Base-by-base conservation (phyloP, 345 rosid species). In the Acer campestre region DNA sequence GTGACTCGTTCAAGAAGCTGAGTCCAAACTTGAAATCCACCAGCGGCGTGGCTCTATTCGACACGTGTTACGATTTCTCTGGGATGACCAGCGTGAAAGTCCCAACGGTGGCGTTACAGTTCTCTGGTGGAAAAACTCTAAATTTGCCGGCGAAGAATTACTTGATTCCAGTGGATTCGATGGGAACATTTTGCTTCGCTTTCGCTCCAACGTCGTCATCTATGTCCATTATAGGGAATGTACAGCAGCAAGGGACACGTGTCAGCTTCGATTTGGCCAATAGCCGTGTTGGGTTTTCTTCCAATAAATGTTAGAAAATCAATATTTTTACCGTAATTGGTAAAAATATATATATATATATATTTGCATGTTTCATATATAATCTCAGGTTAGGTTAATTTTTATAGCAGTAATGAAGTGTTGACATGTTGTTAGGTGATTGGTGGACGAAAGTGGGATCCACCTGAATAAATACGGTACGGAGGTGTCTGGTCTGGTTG, bases 241-340 rank as follows among this genome's bases (percentile, higher is more conserved):
- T 96, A 53, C 99, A 96, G 88, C 98, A 93, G 80, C 97, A 94
- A 80, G 94, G 97, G 81, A 92, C 88, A 83, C 98, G 99, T 74
- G 93, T 96, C 82, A 84, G 86, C 81, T 96, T 80, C 71, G 97
- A 96, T 80, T 78, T 96, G 61, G 89, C 90, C 8, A 91, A 87
- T 23, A 91, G 75, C 17, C 85, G 80, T 27, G 83, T 96, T 31
- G 97, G 95, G 16, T 86, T 96, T 82, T 78, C 99, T 20, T 67
- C 90, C 61, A 84, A 78, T 70, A 84, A 90, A 73, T 95, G 99
- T 82, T 92, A 88, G 1, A 16, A 0, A 13, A 44, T 16, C 12
- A 16, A 9, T 23, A 66, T 25, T 61, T 55, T 53, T 59, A 66
- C 64, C 68, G 40, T 79, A 53, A 80, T 31, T 13, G 71, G 67